Base-by-base conservation (phyloP, 177 flowering plant genomes). In the Vitis hybrid region DNA sequence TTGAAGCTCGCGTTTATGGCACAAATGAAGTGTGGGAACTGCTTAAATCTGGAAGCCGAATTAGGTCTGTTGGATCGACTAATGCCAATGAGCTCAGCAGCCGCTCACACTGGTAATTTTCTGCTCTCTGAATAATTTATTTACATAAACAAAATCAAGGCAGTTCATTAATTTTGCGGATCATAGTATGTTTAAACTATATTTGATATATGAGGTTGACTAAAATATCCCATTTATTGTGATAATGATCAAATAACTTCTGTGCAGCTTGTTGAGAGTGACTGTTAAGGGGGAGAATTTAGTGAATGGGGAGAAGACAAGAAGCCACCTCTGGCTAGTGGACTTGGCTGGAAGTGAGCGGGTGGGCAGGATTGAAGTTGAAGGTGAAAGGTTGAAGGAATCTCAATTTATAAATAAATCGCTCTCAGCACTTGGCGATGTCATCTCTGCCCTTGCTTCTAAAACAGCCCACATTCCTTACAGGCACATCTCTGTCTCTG, bases 291-390 rank as follows among this genome's bases (percentile, higher is more conserved):
- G 89, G 15, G 87, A 89, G 77, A 90, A 83, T 71, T 32, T 88
- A 64, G 69, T 91, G 4, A 87, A 80, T 82, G 94, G 93, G 23
- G 87, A 85, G 65, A 85, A 76, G 74, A 87, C 92, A 18, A 89
- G 69, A 68, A 91, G 94, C 78, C 88, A 88, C 69, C 92, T 93
- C 48, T 93, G 98, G 98, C 79, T 93, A 57, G 97, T 93, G 12
- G 98, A 93, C 71, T 82, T 93, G 79, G 97, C 98, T 18, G 98
- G 98, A 51, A 93, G 98, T 73, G 98, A 93, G 78, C 87, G 97
- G 57, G 87, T 93, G n/a, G 91, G 91, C 54, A 87, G 80, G 79
- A 88, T 80, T 62, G 98, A 91, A 73, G 91, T 86, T 63, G 94
- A 91, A 80, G 98, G 98, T 52, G 98, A 93, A 75, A 83, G 98